Percentiles rank a stretch among this genome's conserved stretches.
phyloP scores from a whole-genome alignment of 1,139 yeast genomes.

The Sugiyamaella xylanicola region DNA sequence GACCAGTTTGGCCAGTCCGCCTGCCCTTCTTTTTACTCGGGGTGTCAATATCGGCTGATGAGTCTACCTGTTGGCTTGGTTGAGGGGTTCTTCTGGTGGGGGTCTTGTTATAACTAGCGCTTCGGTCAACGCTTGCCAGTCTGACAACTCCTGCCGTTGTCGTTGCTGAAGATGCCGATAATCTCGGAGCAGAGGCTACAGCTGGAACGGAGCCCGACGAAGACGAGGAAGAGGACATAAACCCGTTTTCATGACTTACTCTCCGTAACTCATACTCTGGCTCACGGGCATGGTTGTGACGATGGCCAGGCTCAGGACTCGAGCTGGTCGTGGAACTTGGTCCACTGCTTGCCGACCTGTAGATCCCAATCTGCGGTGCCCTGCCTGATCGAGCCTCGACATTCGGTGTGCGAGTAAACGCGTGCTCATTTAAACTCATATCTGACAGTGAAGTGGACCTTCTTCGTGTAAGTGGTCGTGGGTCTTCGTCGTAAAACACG shows the following conservation, averaged over 20 bases:
- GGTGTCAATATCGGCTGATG: neutral
- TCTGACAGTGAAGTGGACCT: neutral
- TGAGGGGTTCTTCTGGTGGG: conserved; percentile 1
- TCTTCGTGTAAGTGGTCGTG: neutral
- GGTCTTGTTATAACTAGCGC: neutral
- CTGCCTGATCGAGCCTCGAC: neutral
- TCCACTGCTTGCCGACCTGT: conserved; percentile 1
- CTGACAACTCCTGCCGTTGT: neutral
- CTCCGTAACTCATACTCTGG: neutral
- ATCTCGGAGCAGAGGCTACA: neutral
- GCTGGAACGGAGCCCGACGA: neutral
- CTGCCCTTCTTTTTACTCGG: neutral
- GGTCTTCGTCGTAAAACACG: neutral
- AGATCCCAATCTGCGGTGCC: neutral
- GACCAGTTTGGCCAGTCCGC: neutral
- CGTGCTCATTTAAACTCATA: neutral
- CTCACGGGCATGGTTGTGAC: neutral
- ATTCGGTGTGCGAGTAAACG: neutral
- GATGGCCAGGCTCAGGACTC: neutral
- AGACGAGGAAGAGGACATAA: neutral
- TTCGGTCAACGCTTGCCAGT: neutral
- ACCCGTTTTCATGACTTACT: neutral
- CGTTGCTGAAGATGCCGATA: neutral
- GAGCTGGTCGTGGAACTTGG: neutral
- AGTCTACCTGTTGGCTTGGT: neutral